These are phyloP conservation scores for Rossbeevera mucosa DNA, from an alignment of 768 basidiomycete genomes.

Conservation along the genomic window DNA sequence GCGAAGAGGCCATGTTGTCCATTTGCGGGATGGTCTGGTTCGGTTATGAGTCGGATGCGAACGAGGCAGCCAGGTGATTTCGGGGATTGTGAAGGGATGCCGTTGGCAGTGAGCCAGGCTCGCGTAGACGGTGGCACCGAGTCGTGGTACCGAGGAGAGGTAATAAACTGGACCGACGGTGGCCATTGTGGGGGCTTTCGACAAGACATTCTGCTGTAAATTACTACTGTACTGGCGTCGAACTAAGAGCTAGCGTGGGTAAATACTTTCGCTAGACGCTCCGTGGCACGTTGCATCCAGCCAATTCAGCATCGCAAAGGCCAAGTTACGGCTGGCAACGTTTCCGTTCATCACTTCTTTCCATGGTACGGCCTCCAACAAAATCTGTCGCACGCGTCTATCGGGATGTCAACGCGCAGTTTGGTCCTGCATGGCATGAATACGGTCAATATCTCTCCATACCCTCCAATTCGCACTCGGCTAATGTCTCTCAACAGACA, in stretches of 20 bases:
- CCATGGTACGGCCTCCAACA: slow-evolving; percentile 67
- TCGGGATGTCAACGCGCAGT: slow-evolving; percentile 78
- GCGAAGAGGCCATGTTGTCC: slow-evolving; percentile 85
- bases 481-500: slow-evolving; percentile 52
- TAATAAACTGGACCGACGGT: slow-evolving; percentile 49
- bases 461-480: neutral
- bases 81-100: slow-evolving; percentile 3
- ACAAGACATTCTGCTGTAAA: slow-evolving; percentile 9
- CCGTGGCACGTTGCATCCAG: slow-evolving; percentile 17
- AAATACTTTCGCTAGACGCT: slow-evolving; percentile 4
- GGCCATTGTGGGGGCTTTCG: slow-evolving; percentile 48
- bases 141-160: slow-evolving; percentile 47
- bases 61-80: slow-evolving; percentile 31
- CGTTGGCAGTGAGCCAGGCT: slow-evolving; percentile 35
- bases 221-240: neutral
- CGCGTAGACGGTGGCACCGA: slow-evolving; percentile 48
- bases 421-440: slow-evolving; percentile 92
- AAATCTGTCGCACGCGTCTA: slow-evolving; percentile 87
- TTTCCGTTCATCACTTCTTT: slow-evolving; percentile 15
- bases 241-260: slow-evolving; percentile 24
- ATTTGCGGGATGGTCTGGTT: slow-evolving; percentile 62
- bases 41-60: slow-evolving; percentile 53
- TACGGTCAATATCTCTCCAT: slow-evolving; percentile 58
- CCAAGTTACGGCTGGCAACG: slow-evolving; percentile 13
- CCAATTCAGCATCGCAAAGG: slow-evolving; percentile 2